These are phyloP conservation scores for Jacaranda copaia DNA, from an alignment of 257 asterid species.

Conservation along the genomic window DNA sequence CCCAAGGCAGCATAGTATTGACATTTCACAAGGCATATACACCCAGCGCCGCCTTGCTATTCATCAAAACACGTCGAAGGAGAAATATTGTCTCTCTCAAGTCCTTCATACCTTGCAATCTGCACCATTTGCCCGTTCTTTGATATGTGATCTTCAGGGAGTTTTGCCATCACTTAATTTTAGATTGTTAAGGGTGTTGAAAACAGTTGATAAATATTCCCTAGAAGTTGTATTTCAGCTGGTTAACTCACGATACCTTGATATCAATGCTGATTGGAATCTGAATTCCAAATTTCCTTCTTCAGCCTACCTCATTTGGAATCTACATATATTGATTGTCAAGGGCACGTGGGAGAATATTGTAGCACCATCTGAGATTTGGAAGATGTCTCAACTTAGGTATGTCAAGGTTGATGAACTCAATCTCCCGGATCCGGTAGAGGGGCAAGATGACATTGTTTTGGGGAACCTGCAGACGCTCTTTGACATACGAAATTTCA, in stretches of 20 bases:
- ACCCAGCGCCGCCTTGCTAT: not conserved
- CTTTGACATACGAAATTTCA: too few relatives aligned
- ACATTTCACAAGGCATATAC: not conserved
- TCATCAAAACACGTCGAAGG: not conserved
- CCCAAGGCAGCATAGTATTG: not conserved
- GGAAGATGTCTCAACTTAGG: not conserved
- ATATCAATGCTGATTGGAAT: not conserved
- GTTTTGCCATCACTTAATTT: not conserved
- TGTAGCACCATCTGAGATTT: not conserved
- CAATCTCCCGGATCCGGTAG: not conserved
- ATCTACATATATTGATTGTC: not conserved
- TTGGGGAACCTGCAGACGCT: not conserved
- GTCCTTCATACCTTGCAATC: not conserved
- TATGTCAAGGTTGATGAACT: not conserved
- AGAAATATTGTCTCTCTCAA: too few relatives aligned
- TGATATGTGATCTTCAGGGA: not conserved
- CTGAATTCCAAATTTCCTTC: not conserved
- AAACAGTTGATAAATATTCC: not conserved
- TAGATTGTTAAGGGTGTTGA: not conserved
- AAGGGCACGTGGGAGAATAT: not conserved
- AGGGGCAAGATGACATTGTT: not conserved
- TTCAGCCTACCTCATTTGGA: not conserved
- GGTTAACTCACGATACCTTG: not conserved
- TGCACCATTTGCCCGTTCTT: not conserved
- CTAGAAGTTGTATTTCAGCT: not conserved